A percentile compares a stretch with the other conserved stretches of the same genome.
These are phyloP conservation scores for Neurospora crassa DNA, from an alignment of 2,329 filamentous ascomycete species.

Conservation along the genomic window DNA sequence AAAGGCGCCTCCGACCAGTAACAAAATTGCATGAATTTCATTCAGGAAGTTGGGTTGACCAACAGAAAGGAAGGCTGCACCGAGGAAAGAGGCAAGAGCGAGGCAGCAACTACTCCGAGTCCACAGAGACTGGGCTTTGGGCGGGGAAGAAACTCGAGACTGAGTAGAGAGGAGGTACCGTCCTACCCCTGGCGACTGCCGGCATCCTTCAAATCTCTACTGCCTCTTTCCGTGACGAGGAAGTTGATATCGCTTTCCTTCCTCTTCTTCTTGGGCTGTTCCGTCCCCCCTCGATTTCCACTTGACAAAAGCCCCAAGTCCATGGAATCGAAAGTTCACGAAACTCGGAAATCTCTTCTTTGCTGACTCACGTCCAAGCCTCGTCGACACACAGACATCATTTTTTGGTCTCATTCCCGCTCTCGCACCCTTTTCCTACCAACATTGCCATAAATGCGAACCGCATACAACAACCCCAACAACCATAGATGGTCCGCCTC, in stretches of 20 bases:
- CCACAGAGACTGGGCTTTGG: neutral
- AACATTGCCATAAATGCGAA: neutral
- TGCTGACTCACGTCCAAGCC: neutral
- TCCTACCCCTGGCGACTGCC: neutral
- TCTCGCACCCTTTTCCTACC: neutral
- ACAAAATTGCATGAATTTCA: neutral
- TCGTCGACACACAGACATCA: neutral
- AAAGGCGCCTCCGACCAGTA: neutral
- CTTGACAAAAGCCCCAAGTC: neutral
- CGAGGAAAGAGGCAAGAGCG: neutral
- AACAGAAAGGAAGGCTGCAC: neutral
- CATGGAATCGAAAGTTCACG: neutral
- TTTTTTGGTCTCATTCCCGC: neutral
- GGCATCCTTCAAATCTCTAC: neutral
- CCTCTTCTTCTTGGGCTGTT: neutral
- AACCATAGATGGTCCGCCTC: too few relatives aligned
- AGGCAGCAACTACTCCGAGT: neutral
- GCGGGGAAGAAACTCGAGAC: neutral
- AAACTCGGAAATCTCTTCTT: neutral
- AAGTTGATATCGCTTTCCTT: neutral
- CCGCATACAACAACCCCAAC: neutral
- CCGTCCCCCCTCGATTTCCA: neutral
- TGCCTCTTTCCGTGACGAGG: neutral
- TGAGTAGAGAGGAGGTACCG: neutral
- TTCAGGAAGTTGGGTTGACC: neutral